Evolutionary conservation across 257 asterid species (phyloP), one percentile per base, ranked within the genome.

Genomic region (Knoxia roxburghii): DNA sequence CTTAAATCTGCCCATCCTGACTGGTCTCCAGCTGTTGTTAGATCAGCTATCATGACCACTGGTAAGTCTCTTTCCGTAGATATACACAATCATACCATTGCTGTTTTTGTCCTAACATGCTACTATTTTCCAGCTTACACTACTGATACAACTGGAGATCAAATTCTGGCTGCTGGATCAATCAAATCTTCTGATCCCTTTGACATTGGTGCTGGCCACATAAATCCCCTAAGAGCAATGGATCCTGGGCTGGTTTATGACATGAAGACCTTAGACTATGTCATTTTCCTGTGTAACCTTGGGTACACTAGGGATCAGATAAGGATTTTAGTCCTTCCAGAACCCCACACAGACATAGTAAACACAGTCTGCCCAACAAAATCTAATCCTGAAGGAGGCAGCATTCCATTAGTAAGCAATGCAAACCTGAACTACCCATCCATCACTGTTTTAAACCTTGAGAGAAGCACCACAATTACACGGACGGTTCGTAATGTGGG

Each of bases 11-110:
- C 83, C 0, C 77, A 89, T 69, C 92, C 89, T 0, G 68, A 73
- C 5, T 89, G 95, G 95, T 84, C 92, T 18, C 87, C 95, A 7
- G 92, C 95, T 0, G 92, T 85, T 10, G 73, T 89, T 6, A 77
- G 86, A 76, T 89, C 95, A 0, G 90, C 92, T 41, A 79, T 89
- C 72, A 79, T 87, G 73, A 89, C 95, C 11, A 83, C 95, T 0
- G 91, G 93, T 88, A 13, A 14, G 18, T 41, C 11, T 41, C 1
- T 41, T 3, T 4, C 46, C 46, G 9, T 41, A 41, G 5, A 41
- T 37, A n/a, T n/a, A n/a, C n/a, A n/a, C n/a, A n/a, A n/a, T n/a
- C n/a, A n/a, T n/a, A n/a, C n/a, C n/a, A n/a, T n/a, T n/a, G n/a
- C n/a, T n/a, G n/a, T 41, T 41, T 37, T 2, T 45, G 50, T 45